These are phyloP conservation scores for Aspergillus campestris DNA, from an alignment of 495 filamentous ascomycete genomes.

Conservation along the genomic window DNA sequence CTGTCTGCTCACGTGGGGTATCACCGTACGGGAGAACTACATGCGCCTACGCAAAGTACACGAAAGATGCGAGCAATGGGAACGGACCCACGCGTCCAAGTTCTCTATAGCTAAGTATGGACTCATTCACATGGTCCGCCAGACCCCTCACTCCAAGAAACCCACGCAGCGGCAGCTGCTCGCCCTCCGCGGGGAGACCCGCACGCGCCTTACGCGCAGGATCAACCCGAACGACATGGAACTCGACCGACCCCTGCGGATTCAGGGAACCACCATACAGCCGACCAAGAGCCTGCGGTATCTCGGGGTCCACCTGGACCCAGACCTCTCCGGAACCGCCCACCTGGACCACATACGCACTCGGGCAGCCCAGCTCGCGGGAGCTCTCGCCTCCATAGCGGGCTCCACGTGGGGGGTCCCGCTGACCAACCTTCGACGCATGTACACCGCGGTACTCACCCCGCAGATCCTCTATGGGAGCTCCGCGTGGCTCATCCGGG, in stretches of 20 bases:
- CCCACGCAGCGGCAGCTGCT: too few species aligned
- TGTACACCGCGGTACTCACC: conserved; percentile 16
- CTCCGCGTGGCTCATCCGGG: conserved; percentile 8
- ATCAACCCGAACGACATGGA: not conserved
- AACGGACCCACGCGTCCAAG: conserved; percentile 6
- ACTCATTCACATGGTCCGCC: conserved; percentile 10
- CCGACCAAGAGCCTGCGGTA: not conserved
- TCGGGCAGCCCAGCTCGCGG: not conserved
- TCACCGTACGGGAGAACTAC: not conserved
- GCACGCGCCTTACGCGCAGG: too few species aligned
- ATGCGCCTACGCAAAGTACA: not conserved
- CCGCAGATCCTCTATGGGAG: conserved; percentile 14
- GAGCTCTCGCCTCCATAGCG: not conserved
- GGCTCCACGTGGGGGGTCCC: not conserved
- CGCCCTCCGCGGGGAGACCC: too few species aligned
- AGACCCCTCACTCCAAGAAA: not conserved
- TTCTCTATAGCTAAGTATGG: conserved; percentile 12
- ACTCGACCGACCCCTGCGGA: not conserved
- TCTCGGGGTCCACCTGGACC: conserved; percentile 13
- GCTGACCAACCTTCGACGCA: not conserved
- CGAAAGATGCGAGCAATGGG: conserved; percentile 5
- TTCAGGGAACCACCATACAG: not conserved
- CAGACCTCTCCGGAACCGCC: conserved; percentile 4
- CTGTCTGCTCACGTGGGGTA: not conserved
- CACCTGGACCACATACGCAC: conserved; percentile 6